These are phyloP conservation scores for Eucalyptus lansdowneana DNA, from an alignment of 345 rosid genomes.

Conservation along the genomic window DNA sequence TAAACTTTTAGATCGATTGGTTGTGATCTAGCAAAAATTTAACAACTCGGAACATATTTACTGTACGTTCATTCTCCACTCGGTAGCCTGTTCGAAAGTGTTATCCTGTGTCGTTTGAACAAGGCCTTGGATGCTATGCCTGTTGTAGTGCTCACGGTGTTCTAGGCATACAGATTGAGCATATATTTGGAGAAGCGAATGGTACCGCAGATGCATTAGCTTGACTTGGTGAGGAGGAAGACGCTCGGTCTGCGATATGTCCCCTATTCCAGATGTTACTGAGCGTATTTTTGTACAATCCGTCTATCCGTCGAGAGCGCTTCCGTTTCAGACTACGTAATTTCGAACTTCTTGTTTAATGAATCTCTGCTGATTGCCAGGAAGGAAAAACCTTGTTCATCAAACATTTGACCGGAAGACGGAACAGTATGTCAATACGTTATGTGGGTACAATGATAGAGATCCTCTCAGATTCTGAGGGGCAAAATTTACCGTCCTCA, in stretches of 20 bases:
- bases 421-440: neutral
- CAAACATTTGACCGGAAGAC: neutral
- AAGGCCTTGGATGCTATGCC: rapidly evolving
- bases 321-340: neutral
- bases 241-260: neutral
- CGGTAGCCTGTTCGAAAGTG: neutral
- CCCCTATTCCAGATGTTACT: neutral
- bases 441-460: neutral
- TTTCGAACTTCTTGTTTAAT: neutral
- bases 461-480: neutral
- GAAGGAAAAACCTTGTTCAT: neutral
- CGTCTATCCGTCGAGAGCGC: neutral
- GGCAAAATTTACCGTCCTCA: neutral
- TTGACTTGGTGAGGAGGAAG: neutral
- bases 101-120: neutral
- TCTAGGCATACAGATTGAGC: neutral
- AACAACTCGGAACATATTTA: rapidly evolving
- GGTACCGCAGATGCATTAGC: neutral
- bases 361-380: neutral
- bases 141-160: neutral
- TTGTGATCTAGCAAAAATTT: neutral
- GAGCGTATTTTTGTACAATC: too few relatives aligned
- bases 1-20: too few relatives aligned
- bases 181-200: neutral
- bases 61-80: neutral